Evolutionary conservation across 2,329 filamentous ascomycete genomes (phyloP).

Genomic region (Aspergillus oerlinghausenensis): DNA sequence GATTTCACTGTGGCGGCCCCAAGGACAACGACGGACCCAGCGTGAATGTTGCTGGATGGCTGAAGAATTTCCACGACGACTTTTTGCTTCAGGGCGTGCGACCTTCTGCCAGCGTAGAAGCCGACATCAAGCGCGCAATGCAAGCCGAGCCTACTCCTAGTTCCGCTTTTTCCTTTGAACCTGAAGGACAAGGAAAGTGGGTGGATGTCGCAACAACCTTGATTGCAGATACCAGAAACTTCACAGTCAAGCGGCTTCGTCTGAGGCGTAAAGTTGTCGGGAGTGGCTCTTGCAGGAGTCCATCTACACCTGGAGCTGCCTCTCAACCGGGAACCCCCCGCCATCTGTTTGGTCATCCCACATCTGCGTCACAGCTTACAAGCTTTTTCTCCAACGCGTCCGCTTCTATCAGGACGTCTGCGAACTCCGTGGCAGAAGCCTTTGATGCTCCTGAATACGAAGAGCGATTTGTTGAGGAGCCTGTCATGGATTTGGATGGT

Average conservation of each 20-base stretch:
- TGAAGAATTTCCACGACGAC: slow-evolving; percentile 55
- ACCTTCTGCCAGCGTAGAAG: slow-evolving; percentile 49
- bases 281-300: slow-evolving; percentile 12
- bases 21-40: slow-evolving; percentile 44
- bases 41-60: slow-evolving; percentile 54
- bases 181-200: slow-evolving; percentile 44
- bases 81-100: slow-evolving; percentile 56
- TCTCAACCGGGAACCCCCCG: slow-evolving; percentile 23
- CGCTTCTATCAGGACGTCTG: slow-evolving; percentile 22
- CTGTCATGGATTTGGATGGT: slow-evolving; percentile 55
- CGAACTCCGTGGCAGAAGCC: slow-evolving; percentile 12
- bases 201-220: slow-evolving; percentile 55
- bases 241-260: slow-evolving; percentile 53
- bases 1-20: slow-evolving; percentile 23
- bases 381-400: slow-evolving; percentile 21
- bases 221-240: slow-evolving; percentile 51
- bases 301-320: slow-evolving; percentile 16
- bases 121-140: slow-evolving; percentile 55
- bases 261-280: slow-evolving; percentile 44
- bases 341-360: slow-evolving; percentile 19
- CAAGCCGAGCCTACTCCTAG: slow-evolving; percentile 47
- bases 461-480: slow-evolving; percentile 51
- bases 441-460: slow-evolving; percentile 35
- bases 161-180: slow-evolving; percentile 31
- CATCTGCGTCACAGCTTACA: slow-evolving; percentile 22